phyloP scores from a whole-genome alignment of 2,329 filamentous ascomycete genomes.

The Gaeumannomyces sp. region DNA sequence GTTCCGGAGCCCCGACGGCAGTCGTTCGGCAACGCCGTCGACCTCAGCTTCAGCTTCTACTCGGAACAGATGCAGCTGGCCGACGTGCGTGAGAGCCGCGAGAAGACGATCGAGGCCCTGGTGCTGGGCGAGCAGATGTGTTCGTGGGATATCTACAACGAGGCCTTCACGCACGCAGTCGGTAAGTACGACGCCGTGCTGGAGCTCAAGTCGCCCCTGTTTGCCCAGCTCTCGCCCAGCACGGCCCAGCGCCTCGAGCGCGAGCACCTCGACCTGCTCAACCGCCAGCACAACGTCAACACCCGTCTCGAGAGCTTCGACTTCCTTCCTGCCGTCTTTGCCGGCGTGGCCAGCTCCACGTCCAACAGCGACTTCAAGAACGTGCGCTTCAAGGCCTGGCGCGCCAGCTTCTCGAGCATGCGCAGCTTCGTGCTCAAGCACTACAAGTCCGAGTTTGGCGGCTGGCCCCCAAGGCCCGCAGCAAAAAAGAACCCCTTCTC shows the following conservation, averaged over 20 bases:
- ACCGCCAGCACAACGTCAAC: constrained; percentile 64
- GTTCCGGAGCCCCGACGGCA: constrained; percentile 49
- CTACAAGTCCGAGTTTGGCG: constrained; percentile 53
- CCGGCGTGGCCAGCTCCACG: constrained; percentile 79
- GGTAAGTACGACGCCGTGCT: constrained; percentile 76
- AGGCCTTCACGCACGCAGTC: constrained; percentile 85
- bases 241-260: constrained; percentile 78
- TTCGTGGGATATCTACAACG: constrained; percentile 75
- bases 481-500: constrained; percentile 87
- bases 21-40: constrained; percentile 53
- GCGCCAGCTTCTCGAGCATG: constrained; percentile 65
- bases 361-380: constrained; percentile 69
- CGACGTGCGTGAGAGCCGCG: constrained; percentile 74
- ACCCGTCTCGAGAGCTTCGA: constrained; percentile 79
- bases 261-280: constrained; percentile 71
- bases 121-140: constrained; percentile 86
- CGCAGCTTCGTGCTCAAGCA: constrained; percentile 66
- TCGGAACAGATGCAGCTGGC: constrained; percentile 70
- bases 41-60: constrained; percentile 65
- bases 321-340: constrained; percentile 83
- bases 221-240: constrained; percentile 59
- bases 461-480: constrained; percentile 90
- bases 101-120: constrained; percentile 84
- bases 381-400: constrained; percentile 82
- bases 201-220: constrained; percentile 61